Percentiles rank a stretch among this genome's conserved stretches.
These are phyloP conservation scores for Gossypium gossypioides DNA, from an alignment of 441 rosid species.

Conservation along the genomic window DNA sequence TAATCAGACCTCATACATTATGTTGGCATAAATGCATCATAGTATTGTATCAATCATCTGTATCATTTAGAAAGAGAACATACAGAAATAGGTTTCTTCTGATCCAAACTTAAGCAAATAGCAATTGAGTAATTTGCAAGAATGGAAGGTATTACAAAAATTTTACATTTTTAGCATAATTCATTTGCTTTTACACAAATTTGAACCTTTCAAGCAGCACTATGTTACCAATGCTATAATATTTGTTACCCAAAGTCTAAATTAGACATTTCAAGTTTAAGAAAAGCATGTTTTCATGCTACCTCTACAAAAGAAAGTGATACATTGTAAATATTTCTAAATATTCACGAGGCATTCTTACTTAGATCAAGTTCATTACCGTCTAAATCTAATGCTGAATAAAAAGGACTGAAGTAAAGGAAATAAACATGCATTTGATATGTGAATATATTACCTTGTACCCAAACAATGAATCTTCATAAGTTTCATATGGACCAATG, in stretches of 20 bases:
- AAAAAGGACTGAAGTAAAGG: constrained; percentile 3
- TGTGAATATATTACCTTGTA: constrained; percentile 54
- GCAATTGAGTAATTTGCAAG: neutral
- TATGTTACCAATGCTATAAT: neutral
- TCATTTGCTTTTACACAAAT: neutral
- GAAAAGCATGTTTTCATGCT: neutral
- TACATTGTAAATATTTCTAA: neutral
- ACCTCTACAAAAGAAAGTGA: neutral
- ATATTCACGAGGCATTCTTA: neutral
- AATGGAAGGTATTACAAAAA: neutral
- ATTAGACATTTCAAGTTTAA: neutral
- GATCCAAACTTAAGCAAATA: neutral
- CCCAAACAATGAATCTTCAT: constrained; percentile 74
- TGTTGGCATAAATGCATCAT: neutral
- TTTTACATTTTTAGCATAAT: neutral
- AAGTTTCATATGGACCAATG: constrained; percentile 93
- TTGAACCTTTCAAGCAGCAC: neutral
- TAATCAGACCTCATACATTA: neutral
- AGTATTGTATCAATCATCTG: neutral
- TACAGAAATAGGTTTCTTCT: neutral
- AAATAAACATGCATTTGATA: neutral
- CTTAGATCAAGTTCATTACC: neutral
- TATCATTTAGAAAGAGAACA: neutral
- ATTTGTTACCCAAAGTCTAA: neutral
- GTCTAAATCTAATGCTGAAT: neutral